Base-by-base conservation (phyloP, 148 eudicot species). In the Mesembryanthemum crystallinum region DNA sequence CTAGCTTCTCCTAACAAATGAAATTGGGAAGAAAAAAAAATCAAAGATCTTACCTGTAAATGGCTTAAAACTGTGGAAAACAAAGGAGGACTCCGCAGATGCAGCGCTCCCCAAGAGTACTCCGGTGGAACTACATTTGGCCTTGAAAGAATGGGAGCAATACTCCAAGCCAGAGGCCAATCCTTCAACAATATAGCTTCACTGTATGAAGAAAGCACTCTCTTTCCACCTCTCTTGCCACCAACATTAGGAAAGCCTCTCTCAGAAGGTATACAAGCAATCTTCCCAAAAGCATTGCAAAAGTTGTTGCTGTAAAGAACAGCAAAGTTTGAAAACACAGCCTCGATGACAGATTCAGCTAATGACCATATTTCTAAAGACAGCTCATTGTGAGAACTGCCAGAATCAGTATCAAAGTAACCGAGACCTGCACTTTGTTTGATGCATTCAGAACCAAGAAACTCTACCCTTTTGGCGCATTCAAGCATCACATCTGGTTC, bases 111-210 rank as follows among this genome's bases (percentile, higher is more conserved):
- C 98, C 98, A 92, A 63, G 98, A 86, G 82, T 95, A 95, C 70
- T 95, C 97, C 9, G 98, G 97, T 60, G 98, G 98, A 65, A 92
- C 80, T 71, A 92, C 75, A 82, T 84, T 89, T 78, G 88, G 91
- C 74, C 84, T 84, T 25, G 89, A 84, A 75, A 92, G 84, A 81
- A 92, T 92, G 76, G 97, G 94, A 60, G 97, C 89, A 89, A 78
- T 87, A 74, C 94, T 90, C 98, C 98, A 95, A 64, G 96, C 99
- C 78, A 92, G 87, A 68, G 99, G 90, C 99, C 99, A 95, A 81
- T 95, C 99, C 80, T 91, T 90, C 79, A 91, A 80, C 63, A 95
- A 62, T 71, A 95, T 89, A 78, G 94, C 92, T 78, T 92, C 94
- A 84, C 80, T 81, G 35, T 92, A 95, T 39, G 99, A 90, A 78